Conservation (phyloP, 768 basidiomycete genomes). For the Kwoniella mangroviensis region DNA sequence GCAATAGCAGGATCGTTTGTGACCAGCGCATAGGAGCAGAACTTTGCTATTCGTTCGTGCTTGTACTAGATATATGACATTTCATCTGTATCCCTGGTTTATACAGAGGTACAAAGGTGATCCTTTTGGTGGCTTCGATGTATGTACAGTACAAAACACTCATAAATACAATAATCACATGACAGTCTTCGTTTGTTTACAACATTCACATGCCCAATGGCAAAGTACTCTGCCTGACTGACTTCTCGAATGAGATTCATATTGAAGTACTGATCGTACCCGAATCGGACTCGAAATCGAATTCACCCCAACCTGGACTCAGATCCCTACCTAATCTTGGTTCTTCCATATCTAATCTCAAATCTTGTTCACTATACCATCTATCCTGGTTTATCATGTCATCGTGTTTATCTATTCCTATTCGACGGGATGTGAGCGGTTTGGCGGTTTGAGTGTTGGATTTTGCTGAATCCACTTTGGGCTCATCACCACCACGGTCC, state of each 20-base stretch:
- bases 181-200: too few relatives aligned
- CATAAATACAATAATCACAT: too few relatives aligned
- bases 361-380: constrained; percentile 5
- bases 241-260: too few relatives aligned
- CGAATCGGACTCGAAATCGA: neutral
- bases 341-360: neutral
- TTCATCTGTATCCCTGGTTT: neutral
- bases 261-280: too few relatives aligned
- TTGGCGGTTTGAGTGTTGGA: neutral
- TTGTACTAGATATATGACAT: neutral
- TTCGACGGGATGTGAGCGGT: neutral
- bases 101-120: too few relatives aligned
- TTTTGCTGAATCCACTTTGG: neutral
- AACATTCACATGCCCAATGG: too few relatives aligned
- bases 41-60: neutral
- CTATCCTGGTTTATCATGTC: constrained; percentile 3
- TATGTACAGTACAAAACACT: too few relatives aligned
- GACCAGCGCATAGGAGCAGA: too few relatives aligned
- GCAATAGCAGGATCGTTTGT: too few relatives aligned
- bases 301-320: constrained; percentile 11
- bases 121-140: too few relatives aligned
- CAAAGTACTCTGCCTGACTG: too few relatives aligned
- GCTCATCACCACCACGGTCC: too few relatives aligned
- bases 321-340: neutral
- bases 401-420: neutral